phyloP scores from a whole-genome alignment of 2,329 filamentous ascomycete species.

The Coniochaeta ligniaria region DNA sequence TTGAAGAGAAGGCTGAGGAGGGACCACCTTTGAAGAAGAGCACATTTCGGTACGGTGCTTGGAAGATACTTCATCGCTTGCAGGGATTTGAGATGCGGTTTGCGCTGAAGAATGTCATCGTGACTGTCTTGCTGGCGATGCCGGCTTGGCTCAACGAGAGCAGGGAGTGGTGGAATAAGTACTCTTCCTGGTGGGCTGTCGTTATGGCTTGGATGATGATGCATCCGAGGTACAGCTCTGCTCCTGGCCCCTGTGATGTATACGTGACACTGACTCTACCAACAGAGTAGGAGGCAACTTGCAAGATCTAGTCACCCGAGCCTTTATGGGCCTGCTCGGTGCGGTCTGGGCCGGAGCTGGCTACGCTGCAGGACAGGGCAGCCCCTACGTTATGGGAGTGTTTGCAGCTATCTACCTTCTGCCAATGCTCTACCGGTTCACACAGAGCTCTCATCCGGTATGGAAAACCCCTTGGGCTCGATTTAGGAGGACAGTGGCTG shows the following conservation, averaged over 20 bases:
- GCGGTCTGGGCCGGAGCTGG: constrained; percentile 47
- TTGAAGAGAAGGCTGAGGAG: constrained; percentile 25
- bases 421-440: constrained; percentile 52
- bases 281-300: constrained; percentile 48
- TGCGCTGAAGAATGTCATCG: constrained; percentile 46
- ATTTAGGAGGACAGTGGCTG: background rate
- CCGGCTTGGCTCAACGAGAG: constrained; percentile 42
- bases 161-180: constrained; percentile 44
- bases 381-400: constrained; percentile 45
- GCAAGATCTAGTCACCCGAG: constrained; percentile 47
- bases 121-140: constrained; percentile 42
- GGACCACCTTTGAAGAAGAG: constrained; percentile 22
- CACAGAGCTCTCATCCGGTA: constrained; percentile 46
- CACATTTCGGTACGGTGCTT: constrained; percentile 37
- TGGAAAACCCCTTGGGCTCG: constrained; percentile 6
- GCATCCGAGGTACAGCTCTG: constrained; percentile 31
- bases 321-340: constrained; percentile 40
- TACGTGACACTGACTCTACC: too few species aligned
- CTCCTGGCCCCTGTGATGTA: too few species aligned
- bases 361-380: constrained; percentile 42
- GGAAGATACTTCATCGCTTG: constrained; percentile 41
- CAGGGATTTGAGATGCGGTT: constrained; percentile 53
- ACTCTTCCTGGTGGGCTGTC: constrained; percentile 53
- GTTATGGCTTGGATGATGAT: constrained; percentile 50
- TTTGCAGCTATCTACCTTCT: constrained; percentile 51